Evolutionary conservation across 768 basidiomycete genomes (phyloP), one percentile per base, ranked within the genome.

Genomic region (Myochromella boudieri): DNA sequence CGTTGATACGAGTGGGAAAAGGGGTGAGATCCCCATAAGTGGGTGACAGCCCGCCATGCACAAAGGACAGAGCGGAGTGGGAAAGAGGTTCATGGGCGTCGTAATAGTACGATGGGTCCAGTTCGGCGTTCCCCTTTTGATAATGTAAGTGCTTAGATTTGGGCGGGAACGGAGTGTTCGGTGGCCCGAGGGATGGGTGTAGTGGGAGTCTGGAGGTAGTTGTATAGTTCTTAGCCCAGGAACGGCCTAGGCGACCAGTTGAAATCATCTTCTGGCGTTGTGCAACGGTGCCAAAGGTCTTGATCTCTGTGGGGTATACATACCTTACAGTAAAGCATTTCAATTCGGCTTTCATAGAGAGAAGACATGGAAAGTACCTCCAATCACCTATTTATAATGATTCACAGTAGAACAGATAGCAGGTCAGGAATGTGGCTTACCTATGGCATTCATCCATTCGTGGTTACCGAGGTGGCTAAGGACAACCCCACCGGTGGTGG

Each of bases 371-470:
- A 3, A 18, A 27, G 38, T n/a, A 88, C 84, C 89, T 82, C 91
- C 91, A 95, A 64, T 95, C 92, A 50, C 91, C 90, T 82, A 52
- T 27, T 26, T 21, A 45, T 15, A 38, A n/a, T 28, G 27, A 3
- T 6, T 41, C 10, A 12, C 31, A 32, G 60, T n/a, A 44, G 20
- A 11, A 38, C 21, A 34, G 42, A 51, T 42, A 15, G 40, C 24
- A 4, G 28, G 29, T 27, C 18, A 28, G 20, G n/a, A 28, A 29
- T 6, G 22, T 18, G 15, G 14, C 15, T 32, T 55, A 85, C 87
- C 87, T 48, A 91, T 84, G 11, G 80, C 82, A 54, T 95, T 95
- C 92, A 97, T 97, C 75, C 86, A 85, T 64, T 98, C 97, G 56
- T 99, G 97, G 63, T 99, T 99, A 20, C 97, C 97, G 26, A 97